These are phyloP conservation scores for Pichia cactophila DNA, from an alignment of 1,139 yeast species.

Conservation along the genomic window DNA sequence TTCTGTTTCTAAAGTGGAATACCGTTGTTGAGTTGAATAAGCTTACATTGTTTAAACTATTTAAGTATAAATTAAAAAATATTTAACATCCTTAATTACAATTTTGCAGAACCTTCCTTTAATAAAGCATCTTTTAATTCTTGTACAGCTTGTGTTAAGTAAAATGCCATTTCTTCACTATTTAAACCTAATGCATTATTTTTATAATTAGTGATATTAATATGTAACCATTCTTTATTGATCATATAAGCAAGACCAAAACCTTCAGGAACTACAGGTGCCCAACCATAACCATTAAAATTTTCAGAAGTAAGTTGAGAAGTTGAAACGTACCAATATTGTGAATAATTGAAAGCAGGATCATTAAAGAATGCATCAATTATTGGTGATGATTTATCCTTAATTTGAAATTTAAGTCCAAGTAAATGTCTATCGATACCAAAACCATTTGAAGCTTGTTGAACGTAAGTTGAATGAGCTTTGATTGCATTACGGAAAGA, in stretches of 20 bases:
- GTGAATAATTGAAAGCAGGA: slow-evolving; percentile 67
- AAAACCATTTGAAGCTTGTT: slow-evolving; percentile 73
- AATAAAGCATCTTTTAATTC: slow-evolving; percentile 65
- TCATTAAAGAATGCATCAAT: slow-evolving; percentile 71
- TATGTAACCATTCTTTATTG: slow-evolving; percentile 77
- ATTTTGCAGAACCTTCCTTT: slow-evolving; percentile 10
- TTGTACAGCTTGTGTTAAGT: slow-evolving; percentile 70
- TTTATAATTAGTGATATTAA: slow-evolving; percentile 77
- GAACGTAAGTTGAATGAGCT: slow-evolving; percentile 69
- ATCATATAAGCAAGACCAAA: slow-evolving; percentile 92
- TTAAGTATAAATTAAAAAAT: no score
- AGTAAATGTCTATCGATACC: slow-evolving; percentile 94
- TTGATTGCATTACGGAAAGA: slow-evolving; percentile 68
- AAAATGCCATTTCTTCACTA: slow-evolving; percentile 60
- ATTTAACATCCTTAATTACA: no score
- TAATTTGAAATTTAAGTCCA: slow-evolving; percentile 64
- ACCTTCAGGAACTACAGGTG: slow-evolving; percentile 92
- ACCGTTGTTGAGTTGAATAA: no score
- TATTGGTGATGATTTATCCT: slow-evolving; percentile 37
- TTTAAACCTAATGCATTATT: slow-evolving; percentile 51
- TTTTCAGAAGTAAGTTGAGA: slow-evolving; percentile 85
- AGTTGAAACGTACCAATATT: slow-evolving; percentile 80
- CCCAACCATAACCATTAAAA: slow-evolving; percentile 94
- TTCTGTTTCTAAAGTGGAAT: no score
- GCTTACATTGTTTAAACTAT: no score